These are phyloP conservation scores for Nicotiana noctiflora DNA, from an alignment of 257 asterid species.

Conservation along the genomic window DNA sequence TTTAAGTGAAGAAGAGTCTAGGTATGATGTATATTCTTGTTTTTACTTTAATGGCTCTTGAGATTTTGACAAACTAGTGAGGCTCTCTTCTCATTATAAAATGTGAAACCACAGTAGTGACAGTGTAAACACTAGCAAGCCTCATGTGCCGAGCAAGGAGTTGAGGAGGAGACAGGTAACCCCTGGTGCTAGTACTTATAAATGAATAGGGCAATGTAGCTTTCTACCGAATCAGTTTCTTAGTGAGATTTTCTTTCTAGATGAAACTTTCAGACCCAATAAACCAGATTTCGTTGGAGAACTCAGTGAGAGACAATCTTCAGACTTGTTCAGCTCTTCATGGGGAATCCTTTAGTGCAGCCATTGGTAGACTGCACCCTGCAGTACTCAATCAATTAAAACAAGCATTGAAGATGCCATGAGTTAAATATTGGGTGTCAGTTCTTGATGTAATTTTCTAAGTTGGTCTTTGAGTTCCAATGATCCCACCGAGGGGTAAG, in stretches of 20 bases:
- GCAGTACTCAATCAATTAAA: conserved; percentile 69
- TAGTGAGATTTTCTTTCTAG: conserved; percentile 24
- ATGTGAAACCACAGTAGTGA: conserved; percentile 45
- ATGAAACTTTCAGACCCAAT: conserved; percentile 82
- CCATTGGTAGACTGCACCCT: conserved; percentile 85
- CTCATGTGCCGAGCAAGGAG: conserved; percentile 83
- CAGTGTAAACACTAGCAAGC: conserved; percentile 52
- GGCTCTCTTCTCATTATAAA: conserved; percentile 9
- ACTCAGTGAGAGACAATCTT: conserved; percentile 78
- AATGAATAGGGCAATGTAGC: not conserved
- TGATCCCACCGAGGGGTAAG: conserved; percentile 16
- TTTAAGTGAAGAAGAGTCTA: conserved; percentile 86
- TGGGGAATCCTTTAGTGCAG: conserved; percentile 72
- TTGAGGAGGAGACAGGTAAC: conserved; percentile 88
- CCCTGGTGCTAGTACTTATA: not conserved
- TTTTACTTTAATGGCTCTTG: conserved; percentile 3
- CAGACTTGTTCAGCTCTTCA: conserved; percentile 83
- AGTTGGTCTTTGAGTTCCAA: conserved; percentile 21
- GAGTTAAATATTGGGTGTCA: conserved; percentile 12
- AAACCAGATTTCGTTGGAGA: conserved; percentile 70
- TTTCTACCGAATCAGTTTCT: not conserved
- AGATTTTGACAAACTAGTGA: conserved; percentile 9
- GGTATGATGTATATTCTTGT: conserved; percentile 38
- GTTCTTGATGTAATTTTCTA: conserved; percentile 16
- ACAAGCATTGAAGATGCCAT: conserved; percentile 80